Evolutionary conservation across 2,329 filamentous ascomycete genomes (phyloP).

Genomic region (Didymella sp.): DNA sequence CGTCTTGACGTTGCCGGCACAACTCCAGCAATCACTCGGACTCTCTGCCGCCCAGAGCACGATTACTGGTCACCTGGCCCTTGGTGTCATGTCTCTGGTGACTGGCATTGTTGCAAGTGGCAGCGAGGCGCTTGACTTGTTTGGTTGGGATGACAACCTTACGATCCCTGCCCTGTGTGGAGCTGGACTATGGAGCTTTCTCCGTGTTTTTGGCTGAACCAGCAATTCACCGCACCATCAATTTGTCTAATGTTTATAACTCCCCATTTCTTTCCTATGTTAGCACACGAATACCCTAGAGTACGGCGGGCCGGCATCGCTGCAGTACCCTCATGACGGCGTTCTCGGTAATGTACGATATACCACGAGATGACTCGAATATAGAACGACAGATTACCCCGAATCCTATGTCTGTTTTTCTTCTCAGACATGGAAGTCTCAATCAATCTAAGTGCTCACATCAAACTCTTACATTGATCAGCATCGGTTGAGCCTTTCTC

Average conservation of each 20-base stretch:
- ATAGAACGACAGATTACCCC: neutral
- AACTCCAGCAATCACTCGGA: conserved; percentile 66
- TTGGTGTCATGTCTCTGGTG: conserved; percentile 82
- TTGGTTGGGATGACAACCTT: conserved; percentile 95
- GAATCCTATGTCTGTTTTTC: neutral
- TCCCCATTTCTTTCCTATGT: neutral
- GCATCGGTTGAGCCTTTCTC: too few species aligned
- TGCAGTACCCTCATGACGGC: conserved; percentile 12
- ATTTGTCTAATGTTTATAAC: conserved; percentile 5
- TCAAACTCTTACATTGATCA: too few species aligned
- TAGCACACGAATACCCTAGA: conserved; percentile 17
- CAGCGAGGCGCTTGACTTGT: conserved; percentile 90
- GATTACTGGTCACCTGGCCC: conserved; percentile 73
- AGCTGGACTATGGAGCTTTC: conserved; percentile 86
- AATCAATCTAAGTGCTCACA: neutral
- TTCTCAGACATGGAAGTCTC: neutral
- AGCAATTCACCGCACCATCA: neutral
- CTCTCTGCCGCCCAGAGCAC: conserved; percentile 65
- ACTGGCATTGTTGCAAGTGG: conserved; percentile 88
- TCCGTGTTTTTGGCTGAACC: conserved; percentile 75
- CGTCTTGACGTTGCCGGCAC: conserved; percentile 70
- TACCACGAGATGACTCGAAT: neutral
- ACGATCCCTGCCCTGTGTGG: conserved; percentile 94
- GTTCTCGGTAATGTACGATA: conserved; percentile 9
- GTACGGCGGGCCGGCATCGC: conserved; percentile 3